Conservation (phyloP, 192 early-diverging fungal genomes). For the Mortierella claussenii region DNA sequence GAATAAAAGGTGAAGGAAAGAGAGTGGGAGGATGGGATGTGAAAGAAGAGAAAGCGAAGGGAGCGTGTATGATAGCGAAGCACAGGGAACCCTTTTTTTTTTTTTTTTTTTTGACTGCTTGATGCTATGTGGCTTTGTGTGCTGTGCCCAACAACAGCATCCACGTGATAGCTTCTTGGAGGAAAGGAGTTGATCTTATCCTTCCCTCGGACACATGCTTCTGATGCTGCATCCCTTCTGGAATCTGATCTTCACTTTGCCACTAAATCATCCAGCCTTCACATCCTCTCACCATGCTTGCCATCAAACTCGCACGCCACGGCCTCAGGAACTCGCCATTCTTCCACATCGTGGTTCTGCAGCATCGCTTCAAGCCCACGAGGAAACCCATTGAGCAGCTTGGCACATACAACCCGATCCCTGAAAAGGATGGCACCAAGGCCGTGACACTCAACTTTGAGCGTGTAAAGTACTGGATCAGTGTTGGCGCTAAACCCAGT, state of each 20-base stretch:
- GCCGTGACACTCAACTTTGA: constrained; percentile 87
- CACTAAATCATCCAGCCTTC: background rate
- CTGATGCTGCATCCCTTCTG: too few relatives aligned
- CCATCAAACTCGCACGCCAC: constrained; percentile 91
- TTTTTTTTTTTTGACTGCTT: constrained; percentile 6
- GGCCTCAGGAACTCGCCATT: constrained; percentile 90
- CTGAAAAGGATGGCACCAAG: constrained; percentile 80
- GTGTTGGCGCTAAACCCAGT: constrained; percentile 96
- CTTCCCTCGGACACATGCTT: too few relatives aligned
- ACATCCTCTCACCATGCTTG: constrained; percentile 61
- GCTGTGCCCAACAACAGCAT: constrained; percentile 23
- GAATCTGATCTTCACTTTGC: too few relatives aligned
- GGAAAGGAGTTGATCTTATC: too few relatives aligned
- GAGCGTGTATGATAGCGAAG: too few relatives aligned
- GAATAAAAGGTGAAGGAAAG: background rate
- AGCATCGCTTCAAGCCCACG: constrained; percentile 80
- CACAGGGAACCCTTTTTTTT: constrained; percentile 3
- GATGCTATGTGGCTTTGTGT: constrained; percentile 14
- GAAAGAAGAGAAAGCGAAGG: background rate
- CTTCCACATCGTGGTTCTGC: constrained; percentile 95
- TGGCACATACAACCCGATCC: constrained; percentile 91
- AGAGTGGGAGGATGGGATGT: background rate
- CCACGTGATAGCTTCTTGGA: constrained; percentile 1
- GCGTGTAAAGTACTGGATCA: constrained; percentile 97
- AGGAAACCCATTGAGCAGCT: constrained; percentile 92